phyloP scores from a whole-genome alignment of 805 yeast genomes.

The Hanseniaspora meyeri region DNA sequence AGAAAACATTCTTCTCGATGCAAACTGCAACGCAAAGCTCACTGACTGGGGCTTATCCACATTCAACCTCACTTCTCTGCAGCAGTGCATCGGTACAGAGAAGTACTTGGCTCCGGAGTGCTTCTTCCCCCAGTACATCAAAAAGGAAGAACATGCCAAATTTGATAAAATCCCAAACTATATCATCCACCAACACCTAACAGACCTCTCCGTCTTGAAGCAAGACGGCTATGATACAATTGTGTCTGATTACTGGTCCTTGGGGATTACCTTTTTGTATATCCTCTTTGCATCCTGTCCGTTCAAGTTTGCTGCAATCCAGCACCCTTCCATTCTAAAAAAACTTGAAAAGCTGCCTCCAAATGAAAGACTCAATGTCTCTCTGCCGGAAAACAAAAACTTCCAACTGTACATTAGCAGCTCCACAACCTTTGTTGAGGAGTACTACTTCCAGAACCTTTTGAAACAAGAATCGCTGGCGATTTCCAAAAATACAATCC shows the following conservation, averaged over 20 bases:
- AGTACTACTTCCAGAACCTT: slow-evolving; percentile 18
- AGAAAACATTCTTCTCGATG: slow-evolving; percentile 49
- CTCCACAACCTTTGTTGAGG: slow-evolving; percentile 20
- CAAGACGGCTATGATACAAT: slow-evolving; percentile 48
- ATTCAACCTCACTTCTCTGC: slow-evolving; percentile 23
- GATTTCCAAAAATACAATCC: slow-evolving; percentile 13
- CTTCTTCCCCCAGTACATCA: slow-evolving; percentile 33
- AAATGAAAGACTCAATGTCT: slow-evolving; percentile 6
- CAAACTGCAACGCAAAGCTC: slow-evolving; percentile 42
- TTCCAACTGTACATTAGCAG: slow-evolving; percentile 18
- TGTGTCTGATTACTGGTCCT: slow-evolving; percentile 76
- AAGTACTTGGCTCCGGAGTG: slow-evolving; percentile 90
- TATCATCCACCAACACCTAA: background rate
- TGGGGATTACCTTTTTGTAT: slow-evolving; percentile 70
- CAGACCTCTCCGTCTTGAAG: background rate
- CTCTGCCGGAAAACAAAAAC: slow-evolving; percentile 15
- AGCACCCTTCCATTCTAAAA: slow-evolving; percentile 38
- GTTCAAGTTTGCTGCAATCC: slow-evolving; percentile 55
- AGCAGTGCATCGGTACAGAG: slow-evolving; percentile 54
- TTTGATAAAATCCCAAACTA: slow-evolving; percentile 22
- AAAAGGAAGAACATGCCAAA: slow-evolving; percentile 17
- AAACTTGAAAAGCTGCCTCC: background rate
- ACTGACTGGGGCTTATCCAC: slow-evolving; percentile 64
- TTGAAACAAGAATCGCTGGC: slow-evolving; percentile 12
- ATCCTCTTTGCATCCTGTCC: slow-evolving; percentile 76